Evolutionary conservation across 768 basidiomycete genomes (phyloP).

Genomic region (Termitomyces sp.): DNA sequence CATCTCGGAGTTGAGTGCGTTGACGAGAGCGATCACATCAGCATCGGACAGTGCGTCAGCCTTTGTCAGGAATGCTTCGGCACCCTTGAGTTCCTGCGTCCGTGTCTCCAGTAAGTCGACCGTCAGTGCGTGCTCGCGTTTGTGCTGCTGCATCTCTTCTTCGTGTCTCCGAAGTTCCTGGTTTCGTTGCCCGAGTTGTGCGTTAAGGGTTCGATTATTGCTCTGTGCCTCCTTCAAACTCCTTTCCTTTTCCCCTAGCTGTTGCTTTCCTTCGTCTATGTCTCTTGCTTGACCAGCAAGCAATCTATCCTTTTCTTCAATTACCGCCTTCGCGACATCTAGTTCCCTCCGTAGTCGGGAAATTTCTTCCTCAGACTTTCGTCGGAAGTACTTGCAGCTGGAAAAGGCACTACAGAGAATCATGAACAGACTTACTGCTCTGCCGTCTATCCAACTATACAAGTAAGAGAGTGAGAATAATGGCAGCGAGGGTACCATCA

Average conservation of each 20-base stretch:
- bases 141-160: conserved; percentile 2
- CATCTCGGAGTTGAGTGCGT: conserved; percentile 43
- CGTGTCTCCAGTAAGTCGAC: conserved; percentile 15
- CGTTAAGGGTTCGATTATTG: conserved; percentile 5
- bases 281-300: conserved; percentile 15
- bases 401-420: conserved; percentile 16
- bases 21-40: conserved; percentile 40
- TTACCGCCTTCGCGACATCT: conserved; percentile 8
- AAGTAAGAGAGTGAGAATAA: conserved; percentile 12
- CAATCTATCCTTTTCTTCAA: conserved; percentile 13
- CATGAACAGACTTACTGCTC: conserved; percentile 26
- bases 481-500: conserved; percentile 12
- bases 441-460: conserved; percentile 17
- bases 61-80: conserved; percentile 40
- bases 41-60: conserved; percentile 38
- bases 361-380: conserved; percentile 5
- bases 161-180: conserved; percentile 8
- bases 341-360: conserved; percentile 13
- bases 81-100: conserved; percentile 35
- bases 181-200: conserved; percentile 6
- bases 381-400: neutral
- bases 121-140: conserved; percentile 14
- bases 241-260: conserved; percentile 11
- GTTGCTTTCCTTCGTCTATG: conserved; percentile 11
- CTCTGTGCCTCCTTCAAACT: conserved; percentile 5